Evolutionary conservation across 2,329 filamentous ascomycete genomes (phyloP).

Genomic region (Madurella fahalii): DNA sequence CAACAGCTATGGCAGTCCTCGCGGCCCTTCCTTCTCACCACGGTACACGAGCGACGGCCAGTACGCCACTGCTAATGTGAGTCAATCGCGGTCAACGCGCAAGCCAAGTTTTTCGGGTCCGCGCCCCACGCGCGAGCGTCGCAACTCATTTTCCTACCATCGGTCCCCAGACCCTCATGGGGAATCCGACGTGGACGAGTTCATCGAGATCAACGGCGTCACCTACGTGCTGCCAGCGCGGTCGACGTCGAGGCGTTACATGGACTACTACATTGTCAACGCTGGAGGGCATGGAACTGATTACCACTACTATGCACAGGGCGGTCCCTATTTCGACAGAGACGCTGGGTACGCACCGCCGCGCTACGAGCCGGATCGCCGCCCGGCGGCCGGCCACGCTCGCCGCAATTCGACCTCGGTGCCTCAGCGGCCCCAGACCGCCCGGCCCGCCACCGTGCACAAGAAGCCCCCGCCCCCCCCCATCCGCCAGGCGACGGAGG

Average conservation of each 20-base stretch:
- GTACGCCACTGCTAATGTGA: constrained; percentile 65
- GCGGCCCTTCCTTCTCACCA: constrained; percentile 51
- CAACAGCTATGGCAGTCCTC: constrained; percentile 29
- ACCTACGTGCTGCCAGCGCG: constrained; percentile 51
- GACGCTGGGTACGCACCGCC: constrained; percentile 41
- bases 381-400: constrained; percentile 36
- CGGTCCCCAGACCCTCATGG: constrained; percentile 55
- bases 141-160: constrained; percentile 55
- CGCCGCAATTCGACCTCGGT: constrained; percentile 48
- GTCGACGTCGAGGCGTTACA: constrained; percentile 44
- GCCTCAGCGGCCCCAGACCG: constrained; percentile 51
- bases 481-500: constrained; percentile 51
- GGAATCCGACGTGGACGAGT: constrained; percentile 63
- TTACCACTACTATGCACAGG: constrained; percentile 54
- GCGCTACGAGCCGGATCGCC: constrained; percentile 40
- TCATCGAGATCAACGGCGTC: constrained; percentile 50
- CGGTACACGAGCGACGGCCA: constrained; percentile 59
- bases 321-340: constrained; percentile 37
- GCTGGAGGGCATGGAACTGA: constrained; percentile 56
- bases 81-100: constrained; percentile 46
- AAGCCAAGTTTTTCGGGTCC: constrained; percentile 47
- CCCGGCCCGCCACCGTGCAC: constrained; percentile 41
- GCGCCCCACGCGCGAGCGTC: constrained; percentile 49
- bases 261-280: constrained; percentile 40
- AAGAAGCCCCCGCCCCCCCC: constrained; percentile 37